Evolutionary conservation across 345 rosid species (phyloP).

Genomic region (Melaleuca alternifolia): DNA sequence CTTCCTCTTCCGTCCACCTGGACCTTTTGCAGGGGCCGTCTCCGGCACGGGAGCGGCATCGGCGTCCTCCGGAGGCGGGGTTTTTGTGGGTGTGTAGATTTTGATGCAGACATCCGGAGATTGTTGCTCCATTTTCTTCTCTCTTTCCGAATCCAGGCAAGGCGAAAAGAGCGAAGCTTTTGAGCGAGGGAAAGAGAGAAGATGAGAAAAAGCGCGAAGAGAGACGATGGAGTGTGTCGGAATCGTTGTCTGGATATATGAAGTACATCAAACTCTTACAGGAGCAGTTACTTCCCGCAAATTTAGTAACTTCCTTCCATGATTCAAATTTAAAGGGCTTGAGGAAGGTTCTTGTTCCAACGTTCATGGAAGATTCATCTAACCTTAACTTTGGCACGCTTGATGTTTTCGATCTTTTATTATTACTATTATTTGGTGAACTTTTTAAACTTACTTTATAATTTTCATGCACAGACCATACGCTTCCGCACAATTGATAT

Average conservation of each 20-base stretch:
- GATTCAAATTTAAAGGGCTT: background rate
- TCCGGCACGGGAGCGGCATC: background rate
- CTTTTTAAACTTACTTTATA: background rate
- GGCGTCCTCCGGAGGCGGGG: slow-evolving; percentile 5
- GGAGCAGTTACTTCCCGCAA: background rate
- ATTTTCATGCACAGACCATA: background rate
- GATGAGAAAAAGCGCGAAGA: background rate
- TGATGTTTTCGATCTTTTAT: background rate
- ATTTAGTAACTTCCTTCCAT: background rate
- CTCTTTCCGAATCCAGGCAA: background rate
- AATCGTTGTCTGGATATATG: background rate
- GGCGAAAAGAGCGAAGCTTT: background rate
- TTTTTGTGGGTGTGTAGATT: slow-evolving; percentile 17
- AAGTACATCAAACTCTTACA: background rate
- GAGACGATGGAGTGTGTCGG: background rate
- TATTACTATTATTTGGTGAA: background rate
- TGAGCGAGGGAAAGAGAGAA: background rate
- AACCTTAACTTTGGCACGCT: background rate
- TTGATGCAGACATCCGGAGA: slow-evolving; percentile 19
- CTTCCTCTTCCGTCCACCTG: slow-evolving; percentile 5
- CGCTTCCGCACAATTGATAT: background rate
- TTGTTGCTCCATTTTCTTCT: background rate
- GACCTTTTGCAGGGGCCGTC: background rate
- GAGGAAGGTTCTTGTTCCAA: background rate
- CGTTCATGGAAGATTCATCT: background rate